phyloP scores from a whole-genome alignment of 164 flowering plant genomes.

The Aristolochia californica region DNA sequence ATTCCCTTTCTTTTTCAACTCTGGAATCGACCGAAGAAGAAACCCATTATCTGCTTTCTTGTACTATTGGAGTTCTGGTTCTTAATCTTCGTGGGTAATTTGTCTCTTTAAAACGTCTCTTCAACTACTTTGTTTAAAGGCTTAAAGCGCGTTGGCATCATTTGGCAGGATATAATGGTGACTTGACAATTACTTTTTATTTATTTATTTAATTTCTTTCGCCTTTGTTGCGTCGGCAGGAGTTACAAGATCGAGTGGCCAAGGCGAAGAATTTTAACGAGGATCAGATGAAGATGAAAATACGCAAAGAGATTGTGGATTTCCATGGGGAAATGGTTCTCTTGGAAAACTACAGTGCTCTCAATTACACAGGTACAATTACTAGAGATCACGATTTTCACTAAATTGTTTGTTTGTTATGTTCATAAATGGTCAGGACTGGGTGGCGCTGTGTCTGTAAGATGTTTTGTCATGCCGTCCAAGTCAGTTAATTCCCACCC shows the following conservation, averaged over 20 bases:
- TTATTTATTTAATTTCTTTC: background rate
- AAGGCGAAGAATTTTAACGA: slow-evolving; percentile 45
- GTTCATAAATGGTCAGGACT: too few relatives aligned
- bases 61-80: too few relatives aligned
- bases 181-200: background rate
- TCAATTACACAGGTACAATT: slow-evolving; percentile 79
- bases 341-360: slow-evolving; percentile 87
- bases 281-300: slow-evolving; percentile 20
- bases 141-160: too few relatives aligned
- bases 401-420: background rate
- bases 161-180: too few relatives aligned
- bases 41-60: too few relatives aligned
- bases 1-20: too few relatives aligned
- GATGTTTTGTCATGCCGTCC: too few relatives aligned
- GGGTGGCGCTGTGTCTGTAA: too few relatives aligned
- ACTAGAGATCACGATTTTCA: background rate
- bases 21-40: too few relatives aligned
- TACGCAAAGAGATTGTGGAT: slow-evolving; percentile 74
- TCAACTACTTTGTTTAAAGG: too few relatives aligned
- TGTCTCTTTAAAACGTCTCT: too few relatives aligned
- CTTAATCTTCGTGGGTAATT: too few relatives aligned
- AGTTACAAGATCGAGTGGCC: slow-evolving; percentile 62
- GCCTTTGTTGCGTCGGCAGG: slow-evolving; percentile 28
- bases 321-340: slow-evolving; percentile 96
- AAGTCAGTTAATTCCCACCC: background rate